Evolutionary conservation across 257 asterid species (phyloP), one percentile per base, ranked within the genome.

Genomic region (Ehretia macrophylla): DNA sequence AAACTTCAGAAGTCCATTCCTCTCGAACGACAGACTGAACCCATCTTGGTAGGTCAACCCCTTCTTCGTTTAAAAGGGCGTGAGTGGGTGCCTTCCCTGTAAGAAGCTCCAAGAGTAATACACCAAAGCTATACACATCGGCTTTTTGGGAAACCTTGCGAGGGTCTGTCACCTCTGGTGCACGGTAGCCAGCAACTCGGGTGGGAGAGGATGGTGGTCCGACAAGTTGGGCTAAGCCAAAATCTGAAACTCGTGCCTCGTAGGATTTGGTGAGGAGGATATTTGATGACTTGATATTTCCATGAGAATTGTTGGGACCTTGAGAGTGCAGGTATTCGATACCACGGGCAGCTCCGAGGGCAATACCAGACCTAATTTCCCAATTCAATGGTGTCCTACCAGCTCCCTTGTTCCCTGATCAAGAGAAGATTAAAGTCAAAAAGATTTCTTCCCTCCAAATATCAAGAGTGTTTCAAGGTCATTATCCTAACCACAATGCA

Each of bases 11-110:
- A 5, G 88, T 80, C 96, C 96, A 88, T 73, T 85, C 96, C 49
- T 88, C 93, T 0, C 77, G 70, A 0, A 88, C 95, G 0, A 85
- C 85, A 1, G 96, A 88, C 45, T 81, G 93, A 53, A 85, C 96
- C 96, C 96, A 88, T 40, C 95, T 74, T 0, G 96, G 93, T 18
- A 88, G 70, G 66, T 88, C 95, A 0, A 85, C 86, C 19, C 96
- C 96, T 55, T 88, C 96, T 78, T 88, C 96, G 32, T 88, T 83
- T 61, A 88, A 60, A 65, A 88, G 73, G 22, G 96, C 79, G 45
- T 88, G 84, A 8, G 95, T 74, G n/a, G 96, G 96, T 8, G 96
- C 90, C 65, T 85, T 88, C 12, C 95, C 96, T 0, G 96, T 85
- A 4, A 88, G 86, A 53, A 88, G 96, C 83, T 88, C 96, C 40